phyloP scores from a whole-genome alignment of 2,329 filamentous ascomycete species.

The Ustulina deusta region DNA sequence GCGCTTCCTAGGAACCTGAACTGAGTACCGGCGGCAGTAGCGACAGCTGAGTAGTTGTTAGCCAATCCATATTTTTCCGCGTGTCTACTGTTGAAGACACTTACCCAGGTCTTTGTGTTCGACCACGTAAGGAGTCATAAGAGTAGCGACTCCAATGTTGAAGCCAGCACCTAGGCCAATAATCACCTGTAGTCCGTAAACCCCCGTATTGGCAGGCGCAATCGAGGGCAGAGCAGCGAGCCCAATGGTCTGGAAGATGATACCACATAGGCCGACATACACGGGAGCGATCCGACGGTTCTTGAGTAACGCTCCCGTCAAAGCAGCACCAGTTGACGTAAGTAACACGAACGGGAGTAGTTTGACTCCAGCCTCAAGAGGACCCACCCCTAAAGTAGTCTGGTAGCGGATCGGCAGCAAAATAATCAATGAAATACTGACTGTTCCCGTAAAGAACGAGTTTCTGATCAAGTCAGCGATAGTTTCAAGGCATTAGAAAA shows the following conservation, averaged over 20 bases:
- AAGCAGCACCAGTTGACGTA: constrained; percentile 28
- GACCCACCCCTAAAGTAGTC: constrained; percentile 33
- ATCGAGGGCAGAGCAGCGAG: constrained; percentile 30
- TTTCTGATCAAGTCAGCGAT: constrained; percentile 27
- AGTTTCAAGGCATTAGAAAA: neutral
- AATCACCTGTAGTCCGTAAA: constrained; percentile 38
- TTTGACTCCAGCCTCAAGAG: constrained; percentile 36
- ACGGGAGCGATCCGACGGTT: constrained; percentile 32
- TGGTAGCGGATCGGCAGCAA: constrained; percentile 39
- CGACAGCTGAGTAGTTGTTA: constrained; percentile 32
- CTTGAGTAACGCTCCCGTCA: constrained; percentile 28
- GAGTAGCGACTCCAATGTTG: constrained; percentile 34
- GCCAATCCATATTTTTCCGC: neutral
- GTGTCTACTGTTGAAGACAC: constrained; percentile 2
- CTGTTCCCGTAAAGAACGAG: constrained; percentile 36
- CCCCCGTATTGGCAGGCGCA: constrained; percentile 9
- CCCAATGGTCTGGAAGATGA: constrained; percentile 34
- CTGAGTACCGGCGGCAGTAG: constrained; percentile 36
- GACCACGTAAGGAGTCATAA: constrained; percentile 37
- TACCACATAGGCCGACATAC: constrained; percentile 27
- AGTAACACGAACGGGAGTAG: constrained; percentile 34
- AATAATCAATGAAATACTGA: constrained; percentile 38
- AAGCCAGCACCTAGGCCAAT: constrained; percentile 35
- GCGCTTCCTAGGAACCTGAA: constrained; percentile 41
- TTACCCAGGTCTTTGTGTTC: constrained; percentile 39